Conservation (phyloP, 495 filamentous ascomycete genomes). For the Podospora australis region DNA sequence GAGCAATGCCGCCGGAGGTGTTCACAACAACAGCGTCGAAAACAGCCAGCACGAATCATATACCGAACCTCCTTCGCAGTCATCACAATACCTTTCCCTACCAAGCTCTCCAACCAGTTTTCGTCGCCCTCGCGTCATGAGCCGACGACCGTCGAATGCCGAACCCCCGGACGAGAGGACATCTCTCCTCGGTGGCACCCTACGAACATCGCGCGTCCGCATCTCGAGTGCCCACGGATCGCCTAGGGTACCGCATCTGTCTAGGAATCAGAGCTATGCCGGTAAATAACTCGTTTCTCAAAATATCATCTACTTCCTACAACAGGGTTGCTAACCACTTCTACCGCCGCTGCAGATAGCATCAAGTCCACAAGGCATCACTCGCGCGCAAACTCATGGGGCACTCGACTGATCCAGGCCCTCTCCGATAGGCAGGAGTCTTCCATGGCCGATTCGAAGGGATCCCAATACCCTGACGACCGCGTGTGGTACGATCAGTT, state of each 20-base stretch:
- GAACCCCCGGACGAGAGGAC: slow-evolving; percentile 42
- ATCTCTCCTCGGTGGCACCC: slow-evolving; percentile 34
- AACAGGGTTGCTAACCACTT: neutral
- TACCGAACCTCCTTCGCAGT: slow-evolving; percentile 14
- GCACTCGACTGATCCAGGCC: slow-evolving; percentile 46
- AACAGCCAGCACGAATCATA: slow-evolving; percentile 9
- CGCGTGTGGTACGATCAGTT: slow-evolving; percentile 99
- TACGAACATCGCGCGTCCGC: slow-evolving; percentile 34
- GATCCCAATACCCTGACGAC: slow-evolving; percentile 63
- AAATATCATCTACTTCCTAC: neutral
- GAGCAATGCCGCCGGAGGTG: neutral
- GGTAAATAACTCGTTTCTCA: slow-evolving; percentile 30
- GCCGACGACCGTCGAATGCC: slow-evolving; percentile 25
- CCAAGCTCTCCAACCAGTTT: slow-evolving; percentile 24
- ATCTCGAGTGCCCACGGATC: slow-evolving; percentile 35
- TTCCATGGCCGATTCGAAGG: slow-evolving; percentile 52
- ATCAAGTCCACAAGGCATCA: slow-evolving; percentile 55
- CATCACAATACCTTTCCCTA: slow-evolving; percentile 21
- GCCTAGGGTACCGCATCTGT: slow-evolving; percentile 32
- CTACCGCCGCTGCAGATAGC: slow-evolving; percentile 22
- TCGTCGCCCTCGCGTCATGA: slow-evolving; percentile 20
- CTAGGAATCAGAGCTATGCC: slow-evolving; percentile 43
- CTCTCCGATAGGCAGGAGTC: slow-evolving; percentile 39
- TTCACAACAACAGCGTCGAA: neutral
- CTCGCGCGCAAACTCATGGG: slow-evolving; percentile 59